phyloP scores from a whole-genome alignment of 1,139 yeast species.

The Kodamaea sp. region DNA sequence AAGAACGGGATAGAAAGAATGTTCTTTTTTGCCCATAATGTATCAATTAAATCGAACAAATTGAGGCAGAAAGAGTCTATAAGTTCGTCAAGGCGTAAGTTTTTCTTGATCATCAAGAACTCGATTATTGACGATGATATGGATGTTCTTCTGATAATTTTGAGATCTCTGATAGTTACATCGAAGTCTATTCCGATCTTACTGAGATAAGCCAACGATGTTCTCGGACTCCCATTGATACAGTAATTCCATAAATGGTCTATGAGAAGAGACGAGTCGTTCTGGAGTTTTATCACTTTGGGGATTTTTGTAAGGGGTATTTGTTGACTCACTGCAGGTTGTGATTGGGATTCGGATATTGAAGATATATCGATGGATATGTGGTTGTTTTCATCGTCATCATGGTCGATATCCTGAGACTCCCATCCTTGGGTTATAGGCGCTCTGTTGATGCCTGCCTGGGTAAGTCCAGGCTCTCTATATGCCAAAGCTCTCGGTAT shows the following conservation, averaged over 20 bases:
- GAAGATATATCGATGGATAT: conserved; percentile 7
- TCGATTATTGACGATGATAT: conserved; percentile 33
- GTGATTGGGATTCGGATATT: conserved; percentile 1
- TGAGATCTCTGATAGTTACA: conserved; percentile 30
- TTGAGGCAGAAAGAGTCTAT: conserved; percentile 41
- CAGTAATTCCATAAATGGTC: conserved; percentile 41
- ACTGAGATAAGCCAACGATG: conserved; percentile 52
- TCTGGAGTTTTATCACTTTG: conserved; percentile 26
- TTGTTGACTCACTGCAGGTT: background rate
- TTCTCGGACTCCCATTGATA: conserved; percentile 50
- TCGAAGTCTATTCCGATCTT: conserved; percentile 44
- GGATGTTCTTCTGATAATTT: conserved; percentile 31
- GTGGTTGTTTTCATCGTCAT: conserved; percentile 1
- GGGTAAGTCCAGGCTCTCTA: background rate
- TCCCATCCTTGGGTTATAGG: background rate
- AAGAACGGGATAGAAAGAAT: conserved; percentile 54
- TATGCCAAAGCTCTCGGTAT: background rate
- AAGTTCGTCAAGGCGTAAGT: conserved; percentile 46
- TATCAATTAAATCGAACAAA: conserved; percentile 35
- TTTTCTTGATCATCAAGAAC: conserved; percentile 43
- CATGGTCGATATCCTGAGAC: background rate
- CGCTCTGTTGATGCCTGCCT: background rate
- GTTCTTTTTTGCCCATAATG: conserved; percentile 23
- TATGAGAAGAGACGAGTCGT: conserved; percentile 37
- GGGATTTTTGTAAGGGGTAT: conserved; percentile 1